Evolutionary conservation across 306 rosid genomes (phyloP).

Genomic region (Glycyrrhiza uralensis): DNA sequence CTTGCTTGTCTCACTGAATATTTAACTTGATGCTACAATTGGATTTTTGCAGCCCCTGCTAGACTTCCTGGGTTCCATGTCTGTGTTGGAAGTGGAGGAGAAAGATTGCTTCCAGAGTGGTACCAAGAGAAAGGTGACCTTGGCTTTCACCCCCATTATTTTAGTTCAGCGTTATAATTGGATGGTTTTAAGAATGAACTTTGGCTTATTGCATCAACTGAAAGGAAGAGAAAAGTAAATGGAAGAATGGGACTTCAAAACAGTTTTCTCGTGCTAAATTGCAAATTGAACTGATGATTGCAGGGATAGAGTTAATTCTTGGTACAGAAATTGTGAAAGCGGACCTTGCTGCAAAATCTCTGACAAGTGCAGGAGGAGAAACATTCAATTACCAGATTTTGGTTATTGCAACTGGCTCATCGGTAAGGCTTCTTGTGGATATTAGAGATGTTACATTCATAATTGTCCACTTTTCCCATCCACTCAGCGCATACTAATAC

Average conservation of each 20-base stretch:
- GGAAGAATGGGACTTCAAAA: constrained; percentile 2
- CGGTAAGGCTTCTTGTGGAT: constrained; percentile 47
- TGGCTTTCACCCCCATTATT: constrained; percentile 7
- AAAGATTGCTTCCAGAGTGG: constrained; percentile 84
- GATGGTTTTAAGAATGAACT: neutral
- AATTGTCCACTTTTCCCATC: neutral
- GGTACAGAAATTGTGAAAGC: constrained; percentile 83
- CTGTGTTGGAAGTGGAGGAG: constrained; percentile 97
- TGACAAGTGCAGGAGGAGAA: constrained; percentile 66
- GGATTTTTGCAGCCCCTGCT: constrained; percentile 80
- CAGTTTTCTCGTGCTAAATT: constrained; percentile 24
- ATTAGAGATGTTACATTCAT: constrained; percentile 11
- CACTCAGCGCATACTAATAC: neutral
- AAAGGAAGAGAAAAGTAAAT: neutral
- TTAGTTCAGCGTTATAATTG: neutral
- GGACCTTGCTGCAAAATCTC: constrained; percentile 67
- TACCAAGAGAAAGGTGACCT: constrained; percentile 78
- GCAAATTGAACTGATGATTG: constrained; percentile 27
- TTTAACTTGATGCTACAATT: constrained; percentile 7
- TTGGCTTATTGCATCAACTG: neutral
- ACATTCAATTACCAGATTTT: constrained; percentile 64
- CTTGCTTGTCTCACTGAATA: neutral
- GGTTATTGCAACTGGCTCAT: constrained; percentile 88
- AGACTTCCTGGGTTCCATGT: constrained; percentile 95
- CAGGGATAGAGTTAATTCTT: constrained; percentile 86